Evolutionary conservation across 805 yeast species (phyloP).

Genomic region (Metschnikowia aberdeeniae): DNA sequence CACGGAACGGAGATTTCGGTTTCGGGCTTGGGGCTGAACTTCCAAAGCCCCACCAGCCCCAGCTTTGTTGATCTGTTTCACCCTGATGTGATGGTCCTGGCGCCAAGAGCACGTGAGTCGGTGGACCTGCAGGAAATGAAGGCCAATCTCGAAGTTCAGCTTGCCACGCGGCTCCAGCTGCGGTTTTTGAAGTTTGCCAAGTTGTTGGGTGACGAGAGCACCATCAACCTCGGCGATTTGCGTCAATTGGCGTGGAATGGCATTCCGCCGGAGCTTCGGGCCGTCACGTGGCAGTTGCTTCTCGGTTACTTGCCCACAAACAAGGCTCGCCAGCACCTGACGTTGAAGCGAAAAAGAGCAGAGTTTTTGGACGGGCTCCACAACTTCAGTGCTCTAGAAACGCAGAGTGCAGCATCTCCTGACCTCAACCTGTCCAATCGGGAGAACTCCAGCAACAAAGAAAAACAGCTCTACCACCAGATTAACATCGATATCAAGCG

Average conservation of each 20-base stretch:
- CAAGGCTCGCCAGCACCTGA: conserved; percentile 64
- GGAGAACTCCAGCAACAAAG: conserved; percentile 42
- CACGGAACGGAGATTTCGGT: not conserved
- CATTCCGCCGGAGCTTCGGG: conserved; percentile 74
- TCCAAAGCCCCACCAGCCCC: conserved; percentile 20
- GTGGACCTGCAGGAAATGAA: conserved; percentile 39
- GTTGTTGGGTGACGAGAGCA: conserved; percentile 47
- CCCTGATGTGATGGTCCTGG: conserved; percentile 35
- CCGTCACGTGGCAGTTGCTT: conserved; percentile 83
- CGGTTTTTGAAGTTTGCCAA: conserved; percentile 65
- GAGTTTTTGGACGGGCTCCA: conserved; percentile 77
- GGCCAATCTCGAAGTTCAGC: conserved; percentile 47
- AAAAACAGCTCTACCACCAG: conserved; percentile 89
- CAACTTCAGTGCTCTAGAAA: conserved; percentile 47
- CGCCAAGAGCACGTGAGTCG: conserved; percentile 7
- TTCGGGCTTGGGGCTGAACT: conserved; percentile 7
- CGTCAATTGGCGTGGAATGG: conserved; percentile 92
- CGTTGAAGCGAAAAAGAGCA: conserved; percentile 73
- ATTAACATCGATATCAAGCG: conserved; percentile 92
- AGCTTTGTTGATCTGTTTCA: conserved; percentile 31
- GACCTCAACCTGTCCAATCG: conserved; percentile 15
- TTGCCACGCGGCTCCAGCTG: conserved; percentile 54
- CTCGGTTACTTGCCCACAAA: conserved; percentile 90
- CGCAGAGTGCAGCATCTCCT: conserved; percentile 12
- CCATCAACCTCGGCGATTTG: conserved; percentile 63